These are phyloP conservation scores for Boletus subcaerulescens DNA, from an alignment of 768 basidiomycete species.

Conservation along the genomic window DNA sequence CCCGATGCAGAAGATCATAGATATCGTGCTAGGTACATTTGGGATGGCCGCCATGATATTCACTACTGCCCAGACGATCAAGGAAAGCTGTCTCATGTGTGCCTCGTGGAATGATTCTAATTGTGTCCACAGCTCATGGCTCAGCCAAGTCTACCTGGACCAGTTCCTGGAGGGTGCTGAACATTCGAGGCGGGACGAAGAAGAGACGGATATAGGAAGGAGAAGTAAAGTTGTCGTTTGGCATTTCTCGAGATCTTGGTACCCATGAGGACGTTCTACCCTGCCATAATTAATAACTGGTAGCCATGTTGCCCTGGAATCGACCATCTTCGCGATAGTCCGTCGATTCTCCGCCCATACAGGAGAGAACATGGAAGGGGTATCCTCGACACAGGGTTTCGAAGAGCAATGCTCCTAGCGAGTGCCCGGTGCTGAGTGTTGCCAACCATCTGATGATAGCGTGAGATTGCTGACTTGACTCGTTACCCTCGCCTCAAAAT, in stretches of 20 bases:
- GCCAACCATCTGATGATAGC: background rate
- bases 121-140: conserved; percentile 53
- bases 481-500: background rate
- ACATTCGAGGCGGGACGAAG: conserved; percentile 1
- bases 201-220: background rate
- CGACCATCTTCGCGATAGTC: conserved; percentile 8
- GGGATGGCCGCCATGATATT: conserved; percentile 70
- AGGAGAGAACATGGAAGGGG: conserved; percentile 8
- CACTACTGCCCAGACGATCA: conserved; percentile 77
- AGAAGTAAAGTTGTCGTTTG: background rate
- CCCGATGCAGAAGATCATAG: conserved; percentile 56
- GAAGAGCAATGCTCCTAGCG: no score
- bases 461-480: conserved; percentile 7
- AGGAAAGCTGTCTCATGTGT: conserved; percentile 36
- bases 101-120: conserved; percentile 10
- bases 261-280: conserved; percentile 4
- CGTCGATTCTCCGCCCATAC: conserved; percentile 19
- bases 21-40: conserved; percentile 74
- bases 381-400: background rate
- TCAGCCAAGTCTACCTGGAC: conserved; percentile 42
- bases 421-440: background rate
- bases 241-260: conserved; percentile 14
- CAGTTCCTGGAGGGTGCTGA: conserved; percentile 34
- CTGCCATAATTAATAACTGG: conserved; percentile 14
- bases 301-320: conserved; percentile 14